Base-by-base conservation (phyloP, 1,139 yeast genomes). In the Suhomyces panamericanus region DNA sequence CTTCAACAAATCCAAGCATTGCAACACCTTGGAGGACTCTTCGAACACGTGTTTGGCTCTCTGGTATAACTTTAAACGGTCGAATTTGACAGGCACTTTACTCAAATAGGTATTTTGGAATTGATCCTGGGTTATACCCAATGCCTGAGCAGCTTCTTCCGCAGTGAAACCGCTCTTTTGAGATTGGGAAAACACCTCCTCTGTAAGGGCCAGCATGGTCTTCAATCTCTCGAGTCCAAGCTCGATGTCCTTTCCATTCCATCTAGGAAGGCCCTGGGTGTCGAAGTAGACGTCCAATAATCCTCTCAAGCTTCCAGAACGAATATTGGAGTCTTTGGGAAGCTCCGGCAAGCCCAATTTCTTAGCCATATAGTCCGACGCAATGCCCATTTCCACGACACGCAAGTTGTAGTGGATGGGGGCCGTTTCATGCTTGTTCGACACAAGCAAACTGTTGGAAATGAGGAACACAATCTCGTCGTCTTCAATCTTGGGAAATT, bases 351-450 rank as follows among this genome's bases (percentile, higher is more conserved):
- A 63, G 9, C 71, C 73, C 40, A 73, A 70, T 49, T 69, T 69
- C 40, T 69, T 61, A 13, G 85, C 86, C 52, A 84, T 64, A 11
- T 80, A 60, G 43, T 78, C 81, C 3, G 87, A 81, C 4, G 86
- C 86, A 17, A 81, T 66, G 1, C 84, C 81, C 46, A 81, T 83
- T 57, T 84, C 90, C 16, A 83, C 88, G 5, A 82, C 89, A 40
- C 91, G 72, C 56, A 85, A 69, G 59, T 85, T 85, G 63, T 85
- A 85, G 60, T 81, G 81, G 16, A 73, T 66, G 1, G 90, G 88
- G 1, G 86, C 90, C 3, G 90, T 81, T 57, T 81, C 87, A 48
- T 77, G 78, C 59, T 84, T 85, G 63, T 83, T 82, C 17, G 87
- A 77, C 28, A 75, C 77, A 32, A 81, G 79, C 48, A 84, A 70